Evolutionary conservation across 1,284 basidiomycete genomes (phyloP).

Genomic region (Xerocomus nothofagi): DNA sequence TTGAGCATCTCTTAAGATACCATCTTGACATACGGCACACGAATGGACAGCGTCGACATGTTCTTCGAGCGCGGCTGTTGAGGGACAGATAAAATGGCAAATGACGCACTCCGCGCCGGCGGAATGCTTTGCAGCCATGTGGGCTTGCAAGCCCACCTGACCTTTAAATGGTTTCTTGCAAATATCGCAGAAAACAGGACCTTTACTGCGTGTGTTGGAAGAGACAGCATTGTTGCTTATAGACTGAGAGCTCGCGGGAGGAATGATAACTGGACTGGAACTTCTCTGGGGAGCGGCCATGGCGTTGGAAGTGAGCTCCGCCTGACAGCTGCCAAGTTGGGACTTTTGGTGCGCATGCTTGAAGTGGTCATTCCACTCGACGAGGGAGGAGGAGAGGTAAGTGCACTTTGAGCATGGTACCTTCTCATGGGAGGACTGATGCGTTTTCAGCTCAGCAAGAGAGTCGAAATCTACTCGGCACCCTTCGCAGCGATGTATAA

Average conservation of each 20-base stretch:
- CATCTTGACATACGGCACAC: conserved; percentile 29
- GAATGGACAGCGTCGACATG: conserved; percentile 30
- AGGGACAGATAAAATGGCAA: conserved; percentile 26
- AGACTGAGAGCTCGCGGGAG: conserved; percentile 20
- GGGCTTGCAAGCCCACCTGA: conserved; percentile 26
- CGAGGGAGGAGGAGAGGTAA: conserved; percentile 20
- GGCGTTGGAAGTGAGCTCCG: conserved; percentile 1
- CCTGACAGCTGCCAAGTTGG: conserved; percentile 6
- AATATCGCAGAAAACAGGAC: conserved; percentile 19
- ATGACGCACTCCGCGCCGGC: conserved; percentile 22
- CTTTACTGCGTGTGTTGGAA: conserved; percentile 12
- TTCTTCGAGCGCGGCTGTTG: conserved; percentile 25
- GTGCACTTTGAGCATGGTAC: conserved; percentile 32
- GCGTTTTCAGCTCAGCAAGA: conserved; percentile 24
- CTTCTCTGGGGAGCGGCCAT: conserved; percentile 9
- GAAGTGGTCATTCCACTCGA: conserved; percentile 33
- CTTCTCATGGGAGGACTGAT: conserved; percentile 22
- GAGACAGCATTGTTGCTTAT: conserved; percentile 4
- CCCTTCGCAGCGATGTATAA: conserved; percentile 19
- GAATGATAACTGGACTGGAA: conserved; percentile 18
- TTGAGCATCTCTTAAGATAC: conserved; percentile 28
- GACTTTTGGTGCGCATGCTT: conserved; percentile 19
- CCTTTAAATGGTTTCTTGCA: conserved; percentile 31
- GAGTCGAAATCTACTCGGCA: conserved; percentile 24
- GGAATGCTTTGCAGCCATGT: conserved; percentile 30